Evolutionary conservation across 345 rosid species (phyloP).

Genomic region (Bretschneidera sinensis): DNA sequence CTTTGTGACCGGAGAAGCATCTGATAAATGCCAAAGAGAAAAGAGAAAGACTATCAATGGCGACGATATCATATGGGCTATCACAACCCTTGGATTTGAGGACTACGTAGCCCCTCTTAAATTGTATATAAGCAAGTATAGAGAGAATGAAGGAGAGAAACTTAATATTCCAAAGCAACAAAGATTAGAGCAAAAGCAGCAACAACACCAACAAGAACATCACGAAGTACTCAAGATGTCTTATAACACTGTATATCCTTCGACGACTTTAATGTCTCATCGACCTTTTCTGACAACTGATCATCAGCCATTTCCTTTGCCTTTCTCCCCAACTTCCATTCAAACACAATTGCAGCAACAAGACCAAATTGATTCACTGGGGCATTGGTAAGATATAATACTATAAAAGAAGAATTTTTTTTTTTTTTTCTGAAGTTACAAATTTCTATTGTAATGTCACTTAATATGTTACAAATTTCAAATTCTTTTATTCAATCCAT

Average conservation of each 20-base stretch:
- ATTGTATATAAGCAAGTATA: constrained; percentile 48
- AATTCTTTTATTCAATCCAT: no score
- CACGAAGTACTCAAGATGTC: constrained; percentile 23
- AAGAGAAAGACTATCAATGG: constrained; percentile 71
- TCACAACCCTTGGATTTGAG: constrained; percentile 66
- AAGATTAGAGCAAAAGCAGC: constrained; percentile 21
- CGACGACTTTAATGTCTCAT: constrained; percentile 36
- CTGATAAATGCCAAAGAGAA: constrained; percentile 67
- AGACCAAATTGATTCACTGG: constrained; percentile 56
- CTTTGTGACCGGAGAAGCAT: constrained; percentile 68
- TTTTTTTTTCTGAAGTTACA: no score
- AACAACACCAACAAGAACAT: constrained; percentile 26
- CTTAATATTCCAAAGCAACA: constrained; percentile 54
- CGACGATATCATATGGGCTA: constrained; percentile 77
- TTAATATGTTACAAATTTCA: no score
- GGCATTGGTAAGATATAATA: constrained; percentile 33
- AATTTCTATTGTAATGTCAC: no score
- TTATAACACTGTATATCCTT: constrained; percentile 37
- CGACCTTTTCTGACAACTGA: constrained; percentile 31
- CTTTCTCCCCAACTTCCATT: constrained; percentile 56
- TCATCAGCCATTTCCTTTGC: constrained; percentile 48
- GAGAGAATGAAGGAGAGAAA: constrained; percentile 65
- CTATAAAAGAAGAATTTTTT: background rate
- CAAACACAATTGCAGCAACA: constrained; percentile 53
- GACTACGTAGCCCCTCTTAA: constrained; percentile 58